These are phyloP conservation scores for Daldinia sp. DNA, from an alignment of 2,329 filamentous ascomycete genomes.

Conservation along the genomic window DNA sequence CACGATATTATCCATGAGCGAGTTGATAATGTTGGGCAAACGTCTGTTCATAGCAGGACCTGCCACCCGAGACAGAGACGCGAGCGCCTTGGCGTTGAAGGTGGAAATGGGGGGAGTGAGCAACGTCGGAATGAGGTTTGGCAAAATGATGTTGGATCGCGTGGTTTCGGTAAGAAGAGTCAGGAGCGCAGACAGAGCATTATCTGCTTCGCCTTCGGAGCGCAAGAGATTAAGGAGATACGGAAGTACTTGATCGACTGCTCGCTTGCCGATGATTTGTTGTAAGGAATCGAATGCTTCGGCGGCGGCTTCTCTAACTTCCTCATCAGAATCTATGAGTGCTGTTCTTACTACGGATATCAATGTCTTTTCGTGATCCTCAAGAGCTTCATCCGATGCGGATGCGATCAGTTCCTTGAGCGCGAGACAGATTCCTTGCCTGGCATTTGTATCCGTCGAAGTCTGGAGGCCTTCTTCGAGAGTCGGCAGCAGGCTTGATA, in stretches of 20 bases:
- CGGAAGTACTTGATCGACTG: constrained; percentile 94
- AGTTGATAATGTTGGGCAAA: constrained; percentile 89
- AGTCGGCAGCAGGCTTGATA: constrained; percentile 88
- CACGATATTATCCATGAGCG: constrained; percentile 93
- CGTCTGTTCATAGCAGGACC: constrained; percentile 90
- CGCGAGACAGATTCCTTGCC: constrained; percentile 97
- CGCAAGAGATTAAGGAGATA: constrained; percentile 91
- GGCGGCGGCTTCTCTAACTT: constrained; percentile 94
- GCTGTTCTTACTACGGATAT: constrained; percentile 95
- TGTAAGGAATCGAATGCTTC: constrained; percentile 97
- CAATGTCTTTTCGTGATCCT: constrained; percentile 94
- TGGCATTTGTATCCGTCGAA: constrained; percentile 90
- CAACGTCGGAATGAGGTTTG: constrained; percentile 93
- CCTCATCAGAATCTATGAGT: constrained; percentile 87
- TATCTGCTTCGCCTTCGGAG: constrained; percentile 86
- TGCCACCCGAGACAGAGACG: constrained; percentile 92
- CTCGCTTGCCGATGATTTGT: constrained; percentile 91
- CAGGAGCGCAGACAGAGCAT: constrained; percentile 90
- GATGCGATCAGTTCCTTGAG: constrained; percentile 93
- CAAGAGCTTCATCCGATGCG: constrained; percentile 86
- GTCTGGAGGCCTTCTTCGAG: constrained; percentile 91
- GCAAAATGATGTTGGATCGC: constrained; percentile 94
- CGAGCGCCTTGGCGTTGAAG: constrained; percentile 95
- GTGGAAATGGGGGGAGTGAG: constrained; percentile 89
- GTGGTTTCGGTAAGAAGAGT: constrained; percentile 94